Evolutionary conservation across 768 basidiomycete genomes (phyloP), one percentile per base, ranked within the genome.

Genomic region (Pulveroboletus sp.): DNA sequence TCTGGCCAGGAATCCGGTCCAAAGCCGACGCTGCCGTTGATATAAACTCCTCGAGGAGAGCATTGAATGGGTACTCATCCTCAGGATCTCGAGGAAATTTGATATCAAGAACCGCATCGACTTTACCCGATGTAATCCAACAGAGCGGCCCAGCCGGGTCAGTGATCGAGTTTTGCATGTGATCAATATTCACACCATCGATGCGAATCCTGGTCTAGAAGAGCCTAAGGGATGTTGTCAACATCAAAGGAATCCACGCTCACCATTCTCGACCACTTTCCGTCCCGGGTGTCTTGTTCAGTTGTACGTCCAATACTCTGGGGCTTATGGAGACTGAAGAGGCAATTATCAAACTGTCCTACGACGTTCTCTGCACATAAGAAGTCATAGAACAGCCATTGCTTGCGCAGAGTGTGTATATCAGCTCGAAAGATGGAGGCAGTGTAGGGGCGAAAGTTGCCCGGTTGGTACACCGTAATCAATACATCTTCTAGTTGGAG

Each of bases 61-160:
- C 86, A 56, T 89, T 86, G 58, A 96, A 76, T 16, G 83, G 81
- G 16, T 78, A 69, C 54, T 83, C 80, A 37, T 78, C 79, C 49
- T 86, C 85, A 10, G 82, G 81, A 58, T 91, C 85, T 16, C 82
- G 83, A 20, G 96, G 94, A 68, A 99, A 98, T 63, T 94, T 93
- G 71, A 99, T 94, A 69, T 99, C 96, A 20, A 97, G 79, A 6
- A 99, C 96, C 10, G 93, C 90, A 62, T 99, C 96, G 23, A 96
- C 78, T 68, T 95, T 96, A 36, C 96, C 96, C 1, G 94, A 90
- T 0, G 89, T 94, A 51, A 99, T 93, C 96, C 96, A 99, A 2
- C 93, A 93, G 51, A 98, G 86, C 12, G 94, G 93, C 7, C 65
- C 65, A 7, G 93, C 90, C 54, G 86, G 89, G 46, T 78, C 77